These are phyloP conservation scores for Scheffersomyces stipitis DNA, from an alignment of 805 yeast species.

Conservation along the genomic window DNA sequence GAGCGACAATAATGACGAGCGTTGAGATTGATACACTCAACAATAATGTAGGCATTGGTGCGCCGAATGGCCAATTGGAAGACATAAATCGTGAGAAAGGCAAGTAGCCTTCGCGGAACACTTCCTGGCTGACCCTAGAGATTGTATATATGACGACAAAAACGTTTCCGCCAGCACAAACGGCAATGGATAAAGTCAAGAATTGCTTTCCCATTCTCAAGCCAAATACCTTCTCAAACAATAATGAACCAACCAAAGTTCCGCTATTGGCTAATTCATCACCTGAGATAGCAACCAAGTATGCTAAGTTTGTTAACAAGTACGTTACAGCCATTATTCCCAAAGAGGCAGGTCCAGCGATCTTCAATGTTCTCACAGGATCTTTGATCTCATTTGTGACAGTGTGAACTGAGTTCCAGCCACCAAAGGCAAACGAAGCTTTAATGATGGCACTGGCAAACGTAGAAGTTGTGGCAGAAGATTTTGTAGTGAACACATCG, in stretches of 20 bases:
- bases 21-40: slow-evolving; percentile 45
- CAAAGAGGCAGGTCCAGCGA: slow-evolving; percentile 61
- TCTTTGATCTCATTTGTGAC: slow-evolving; percentile 61
- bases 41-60: slow-evolving; percentile 53
- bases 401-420: slow-evolving; percentile 64
- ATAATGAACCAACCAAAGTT: slow-evolving; percentile 56
- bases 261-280: slow-evolving; percentile 56
- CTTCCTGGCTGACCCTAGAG: slow-evolving; percentile 64
- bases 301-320: slow-evolving; percentile 53
- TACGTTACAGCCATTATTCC: slow-evolving; percentile 49
- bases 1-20: slow-evolving; percentile 36
- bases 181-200: slow-evolving; percentile 55
- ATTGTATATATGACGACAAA: slow-evolving; percentile 59
- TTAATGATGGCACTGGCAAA: slow-evolving; percentile 56
- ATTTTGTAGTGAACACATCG: slow-evolving; percentile 30
- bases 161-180: slow-evolving; percentile 64
- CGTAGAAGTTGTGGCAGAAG: slow-evolving; percentile 39
- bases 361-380: slow-evolving; percentile 55
- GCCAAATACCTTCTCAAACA: slow-evolving; percentile 59
- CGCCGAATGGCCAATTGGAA: slow-evolving; percentile 53
- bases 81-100: slow-evolving; percentile 56
- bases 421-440: slow-evolving; percentile 59
- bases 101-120: slow-evolving; percentile 60
- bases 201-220: slow-evolving; percentile 50
- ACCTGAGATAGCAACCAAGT: slow-evolving; percentile 52